Evolutionary conservation across 2,329 filamentous ascomycete species (phyloP).

Genomic region (Cylindrodendrum hubeiense): DNA sequence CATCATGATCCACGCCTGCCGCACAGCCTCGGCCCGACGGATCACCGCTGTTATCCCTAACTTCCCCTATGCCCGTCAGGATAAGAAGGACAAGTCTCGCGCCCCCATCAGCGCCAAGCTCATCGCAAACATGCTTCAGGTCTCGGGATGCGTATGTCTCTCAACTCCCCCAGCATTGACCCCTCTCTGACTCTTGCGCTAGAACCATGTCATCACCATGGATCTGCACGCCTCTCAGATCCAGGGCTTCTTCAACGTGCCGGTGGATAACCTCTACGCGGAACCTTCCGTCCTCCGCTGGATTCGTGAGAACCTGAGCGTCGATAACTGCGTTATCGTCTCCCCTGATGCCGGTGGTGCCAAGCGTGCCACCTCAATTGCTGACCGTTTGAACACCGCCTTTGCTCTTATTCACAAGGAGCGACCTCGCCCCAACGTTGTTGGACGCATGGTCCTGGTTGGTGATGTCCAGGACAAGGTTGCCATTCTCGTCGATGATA

Average conservation of each 20-base stretch:
- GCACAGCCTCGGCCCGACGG: slow-evolving; percentile 77
- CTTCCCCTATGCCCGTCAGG: slow-evolving; percentile 95
- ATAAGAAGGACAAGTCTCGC: slow-evolving; percentile 94
- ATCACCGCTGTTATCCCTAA: slow-evolving; percentile 97
- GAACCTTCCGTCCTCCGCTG: slow-evolving; percentile 92
- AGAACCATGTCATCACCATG: slow-evolving; percentile 85
- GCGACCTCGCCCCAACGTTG: slow-evolving; percentile 85
- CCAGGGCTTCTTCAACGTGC: slow-evolving; percentile 93
- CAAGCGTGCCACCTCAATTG: slow-evolving; percentile 93
- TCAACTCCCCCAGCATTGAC: not conserved
- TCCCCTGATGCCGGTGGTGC: slow-evolving; percentile 95
- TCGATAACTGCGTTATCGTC: slow-evolving; percentile 91
- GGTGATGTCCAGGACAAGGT: slow-evolving; percentile 92
- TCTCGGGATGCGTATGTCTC: slow-evolving; percentile 77
- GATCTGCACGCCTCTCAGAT: slow-evolving; percentile 95
- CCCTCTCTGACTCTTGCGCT: slow-evolving; percentile 14
- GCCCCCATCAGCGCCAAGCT: slow-evolving; percentile 97
- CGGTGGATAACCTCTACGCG: slow-evolving; percentile 85
- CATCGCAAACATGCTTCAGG: slow-evolving; percentile 98
- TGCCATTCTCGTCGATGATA: slow-evolving; percentile 96
- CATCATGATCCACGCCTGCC: slow-evolving; percentile 97
- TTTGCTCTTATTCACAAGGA: slow-evolving; percentile 99
- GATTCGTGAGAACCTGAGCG: slow-evolving; percentile 87
- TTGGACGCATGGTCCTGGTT: slow-evolving; percentile 93
- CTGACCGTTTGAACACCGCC: slow-evolving; percentile 88